Evolutionary conservation across 2,329 filamentous ascomycete species (phyloP).

Genomic region (Alternaria gansuensis): DNA sequence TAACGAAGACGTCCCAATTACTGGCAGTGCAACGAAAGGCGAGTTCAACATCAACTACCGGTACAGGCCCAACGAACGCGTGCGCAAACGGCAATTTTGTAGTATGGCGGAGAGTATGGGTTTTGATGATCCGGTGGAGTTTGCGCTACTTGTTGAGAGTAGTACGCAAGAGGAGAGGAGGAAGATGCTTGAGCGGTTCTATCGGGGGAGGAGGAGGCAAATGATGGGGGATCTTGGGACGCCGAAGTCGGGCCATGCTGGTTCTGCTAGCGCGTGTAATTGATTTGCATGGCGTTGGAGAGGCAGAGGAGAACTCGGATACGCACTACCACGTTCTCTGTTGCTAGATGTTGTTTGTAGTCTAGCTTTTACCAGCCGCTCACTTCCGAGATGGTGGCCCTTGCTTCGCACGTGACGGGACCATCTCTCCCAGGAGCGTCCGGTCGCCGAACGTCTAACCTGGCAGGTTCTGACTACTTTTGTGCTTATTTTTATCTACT

Average conservation of each 20-base stretch:
- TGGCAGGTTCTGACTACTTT: too few relatives aligned
- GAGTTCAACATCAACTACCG: constrained; percentile 62
- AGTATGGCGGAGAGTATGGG: constrained; percentile 85
- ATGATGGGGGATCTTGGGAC: constrained; percentile 18
- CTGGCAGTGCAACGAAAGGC: constrained; percentile 25
- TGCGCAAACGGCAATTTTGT: constrained; percentile 85
- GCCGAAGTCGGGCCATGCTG: not conserved
- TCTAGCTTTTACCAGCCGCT: too few relatives aligned
- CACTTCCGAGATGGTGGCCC: too few relatives aligned
- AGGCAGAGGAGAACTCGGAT: too few relatives aligned
- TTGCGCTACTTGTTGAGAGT: constrained; percentile 87
- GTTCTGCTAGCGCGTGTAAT: too few relatives aligned
- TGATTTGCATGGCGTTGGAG: too few relatives aligned
- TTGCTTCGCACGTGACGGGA: too few relatives aligned
- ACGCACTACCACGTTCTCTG: too few relatives aligned
- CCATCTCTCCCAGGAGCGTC: too few relatives aligned
- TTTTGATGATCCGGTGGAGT: constrained; percentile 78
- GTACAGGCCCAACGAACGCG: constrained; percentile 77
- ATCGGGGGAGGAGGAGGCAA: constrained; percentile 69
- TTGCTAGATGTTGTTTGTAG: too few relatives aligned
- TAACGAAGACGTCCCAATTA: constrained; percentile 28
- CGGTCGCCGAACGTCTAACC: too few relatives aligned
- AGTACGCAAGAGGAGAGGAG: constrained; percentile 87
- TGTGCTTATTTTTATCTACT: too few relatives aligned
- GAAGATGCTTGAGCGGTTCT: constrained; percentile 82